These are phyloP conservation scores for Euryodendron excelsum DNA, from an alignment of 148 eudicot genomes.

Conservation along the genomic window DNA sequence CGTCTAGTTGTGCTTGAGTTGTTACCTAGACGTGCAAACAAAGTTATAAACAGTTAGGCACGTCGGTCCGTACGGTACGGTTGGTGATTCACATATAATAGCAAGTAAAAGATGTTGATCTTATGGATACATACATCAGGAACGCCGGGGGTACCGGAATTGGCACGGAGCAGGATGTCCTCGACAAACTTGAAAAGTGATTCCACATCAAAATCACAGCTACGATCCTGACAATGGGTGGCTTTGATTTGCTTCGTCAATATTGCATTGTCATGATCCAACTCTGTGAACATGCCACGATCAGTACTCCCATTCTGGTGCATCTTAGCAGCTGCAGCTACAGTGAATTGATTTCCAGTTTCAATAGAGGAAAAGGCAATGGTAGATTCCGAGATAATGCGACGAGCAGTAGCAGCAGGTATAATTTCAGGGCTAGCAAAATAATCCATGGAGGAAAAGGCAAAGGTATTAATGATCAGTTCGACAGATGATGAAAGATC, in stretches of 20 bases:
- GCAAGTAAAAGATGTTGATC: neutral
- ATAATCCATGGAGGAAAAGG: no score
- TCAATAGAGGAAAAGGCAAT: slow-evolving; percentile 23
- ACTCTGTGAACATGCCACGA: slow-evolving; percentile 42
- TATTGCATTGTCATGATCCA: slow-evolving; percentile 70
- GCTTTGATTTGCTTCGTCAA: slow-evolving; percentile 56
- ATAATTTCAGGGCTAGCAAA: no score
- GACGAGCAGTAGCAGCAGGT: no score
- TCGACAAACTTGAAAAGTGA: slow-evolving; percentile 54
- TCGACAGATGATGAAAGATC: neutral
- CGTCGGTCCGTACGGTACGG: no score
- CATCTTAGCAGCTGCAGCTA: slow-evolving; percentile 31
- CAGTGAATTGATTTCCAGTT: no score
- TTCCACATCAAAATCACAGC: slow-evolving; percentile 53
- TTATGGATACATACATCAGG: no score
- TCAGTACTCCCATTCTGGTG: slow-evolving; percentile 36
- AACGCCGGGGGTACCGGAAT: no score
- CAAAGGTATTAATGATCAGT: no score
- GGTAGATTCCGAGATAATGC: neutral
- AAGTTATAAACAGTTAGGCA: no score
- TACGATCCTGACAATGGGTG: slow-evolving; percentile 62
- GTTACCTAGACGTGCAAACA: slow-evolving; percentile 21
- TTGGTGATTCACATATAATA: no score
- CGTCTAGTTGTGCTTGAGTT: slow-evolving; percentile 39
- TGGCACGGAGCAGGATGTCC: slow-evolving; percentile 50